These are phyloP conservation scores for Colletotrichum sansevieriae DNA, from an alignment of 2,329 filamentous ascomycete species.

Conservation along the genomic window DNA sequence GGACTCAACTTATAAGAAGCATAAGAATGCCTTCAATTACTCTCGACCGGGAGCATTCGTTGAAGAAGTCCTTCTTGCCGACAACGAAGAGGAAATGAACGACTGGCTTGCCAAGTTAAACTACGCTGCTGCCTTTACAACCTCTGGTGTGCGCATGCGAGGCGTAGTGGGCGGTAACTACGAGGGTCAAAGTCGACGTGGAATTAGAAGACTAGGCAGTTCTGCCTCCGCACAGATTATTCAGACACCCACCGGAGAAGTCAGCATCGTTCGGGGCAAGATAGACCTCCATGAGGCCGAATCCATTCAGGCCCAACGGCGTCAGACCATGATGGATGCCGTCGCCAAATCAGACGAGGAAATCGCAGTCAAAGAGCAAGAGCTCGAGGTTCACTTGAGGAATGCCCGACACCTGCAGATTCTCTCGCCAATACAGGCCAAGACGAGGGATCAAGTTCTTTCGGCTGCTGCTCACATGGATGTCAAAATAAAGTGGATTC, in stretches of 20 bases:
- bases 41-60: constrained; percentile 82
- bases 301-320: constrained; percentile 85
- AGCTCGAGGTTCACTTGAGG: constrained; percentile 84
- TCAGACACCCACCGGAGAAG: constrained; percentile 79
- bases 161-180: constrained; percentile 88
- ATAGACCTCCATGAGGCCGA: constrained; percentile 87
- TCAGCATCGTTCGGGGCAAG: constrained; percentile 78
- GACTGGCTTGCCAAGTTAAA: constrained; percentile 98
- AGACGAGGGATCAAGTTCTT: constrained; percentile 88
- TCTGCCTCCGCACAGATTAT: constrained; percentile 72
- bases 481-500: constrained; percentile 92
- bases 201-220: constrained; percentile 77
- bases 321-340: constrained; percentile 85
- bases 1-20: constrained; percentile 90
- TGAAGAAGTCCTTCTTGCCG: constrained; percentile 91
- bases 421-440: constrained; percentile 89
- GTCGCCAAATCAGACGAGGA: constrained; percentile 87
- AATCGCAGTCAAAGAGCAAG: constrained; percentile 77
- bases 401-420: constrained; percentile 93
- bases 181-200: constrained; percentile 82
- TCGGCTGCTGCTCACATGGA: constrained; percentile 86
- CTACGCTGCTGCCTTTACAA: constrained; percentile 94
- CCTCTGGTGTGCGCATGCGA: constrained; percentile 89
- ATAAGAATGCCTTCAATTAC: constrained; percentile 95
- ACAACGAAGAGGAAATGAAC: constrained; percentile 91